Conservation (phyloP, 208 protist species). For the Acanthamoeba castellanii region DNA sequence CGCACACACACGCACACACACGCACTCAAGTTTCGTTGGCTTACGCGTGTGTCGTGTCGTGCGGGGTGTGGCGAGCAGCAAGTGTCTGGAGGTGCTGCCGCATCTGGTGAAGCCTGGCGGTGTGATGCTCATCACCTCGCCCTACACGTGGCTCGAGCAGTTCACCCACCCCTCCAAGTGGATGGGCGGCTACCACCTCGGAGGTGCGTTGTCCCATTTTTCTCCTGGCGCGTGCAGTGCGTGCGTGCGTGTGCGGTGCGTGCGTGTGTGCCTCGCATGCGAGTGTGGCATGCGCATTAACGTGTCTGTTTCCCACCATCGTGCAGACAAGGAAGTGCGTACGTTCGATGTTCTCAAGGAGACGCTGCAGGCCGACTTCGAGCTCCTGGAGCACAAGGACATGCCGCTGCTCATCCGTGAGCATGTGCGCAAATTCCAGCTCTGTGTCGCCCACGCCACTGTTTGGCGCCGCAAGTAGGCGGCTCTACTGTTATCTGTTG, state of each 20-base stretch:
- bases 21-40: no score
- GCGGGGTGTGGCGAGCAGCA: not conserved
- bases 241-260: not conserved
- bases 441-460: slow-evolving; percentile 56
- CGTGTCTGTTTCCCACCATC: no score
- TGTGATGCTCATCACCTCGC: slow-evolving; percentile 80
- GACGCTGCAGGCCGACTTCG: slow-evolving; percentile 39
- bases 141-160: slow-evolving; percentile 82
- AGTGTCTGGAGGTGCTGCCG: slow-evolving; percentile 19
- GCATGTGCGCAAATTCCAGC: slow-evolving; percentile 83
- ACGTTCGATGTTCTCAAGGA: slow-evolving; percentile 39
- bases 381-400: slow-evolving; percentile 61
- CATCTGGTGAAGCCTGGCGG: slow-evolving; percentile 79
- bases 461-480: slow-evolving; percentile 69
- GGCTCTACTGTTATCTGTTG: no score
- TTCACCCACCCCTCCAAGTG: slow-evolving; percentile 71
- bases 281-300: no score
- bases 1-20: no score
- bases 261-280: no score
- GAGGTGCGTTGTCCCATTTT: not conserved
- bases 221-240: not conserved
- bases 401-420: slow-evolving; percentile 85
- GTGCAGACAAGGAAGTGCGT: not conserved
- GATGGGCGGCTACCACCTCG: slow-evolving; percentile 38
- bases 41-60: no score